Percentiles rank a stretch among this genome's conserved stretches.
phyloP scores from a whole-genome alignment of 495 filamentous ascomycete species.

The Xeromyces bisporus region DNA sequence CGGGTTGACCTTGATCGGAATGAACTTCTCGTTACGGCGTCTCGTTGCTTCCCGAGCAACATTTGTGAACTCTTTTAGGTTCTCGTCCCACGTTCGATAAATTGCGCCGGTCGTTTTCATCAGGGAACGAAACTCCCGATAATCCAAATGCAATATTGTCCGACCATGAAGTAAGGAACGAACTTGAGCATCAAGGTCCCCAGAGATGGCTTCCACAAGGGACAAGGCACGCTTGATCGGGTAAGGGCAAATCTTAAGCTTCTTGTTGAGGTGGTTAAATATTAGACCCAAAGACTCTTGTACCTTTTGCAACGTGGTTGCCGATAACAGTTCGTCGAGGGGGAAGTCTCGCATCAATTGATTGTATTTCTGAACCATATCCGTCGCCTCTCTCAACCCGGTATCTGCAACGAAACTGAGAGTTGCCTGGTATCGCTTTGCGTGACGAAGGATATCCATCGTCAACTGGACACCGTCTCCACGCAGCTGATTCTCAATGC shows the following conservation, averaged over 20 bases:
- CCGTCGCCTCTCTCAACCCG: slow-evolving; percentile 82
- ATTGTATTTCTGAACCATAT: slow-evolving; percentile 95
- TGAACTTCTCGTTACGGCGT: slow-evolving; percentile 87
- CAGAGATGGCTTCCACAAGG: slow-evolving; percentile 95
- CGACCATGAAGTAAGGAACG: slow-evolving; percentile 73
- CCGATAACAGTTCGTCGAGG: slow-evolving; percentile 81
- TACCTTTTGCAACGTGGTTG: slow-evolving; percentile 78
- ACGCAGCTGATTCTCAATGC: slow-evolving; percentile 71
- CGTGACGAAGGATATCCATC: slow-evolving; percentile 81
- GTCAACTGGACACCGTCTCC: slow-evolving; percentile 84
- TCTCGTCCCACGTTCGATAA: slow-evolving; percentile 86
- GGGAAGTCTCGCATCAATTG: slow-evolving; percentile 97
- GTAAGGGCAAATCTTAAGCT: slow-evolving; percentile 85
- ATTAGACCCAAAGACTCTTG: slow-evolving; percentile 74
- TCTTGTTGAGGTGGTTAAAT: slow-evolving; percentile 90
- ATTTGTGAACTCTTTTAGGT: slow-evolving; percentile 92
- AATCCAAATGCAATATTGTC: slow-evolving; percentile 80
- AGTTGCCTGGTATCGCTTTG: slow-evolving; percentile 91
- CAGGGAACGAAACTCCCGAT: slow-evolving; percentile 68
- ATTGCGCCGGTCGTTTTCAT: slow-evolving; percentile 72
- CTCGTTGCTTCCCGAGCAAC: slow-evolving; percentile 86
- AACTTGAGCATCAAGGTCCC: slow-evolving; percentile 71
- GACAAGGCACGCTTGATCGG: slow-evolving; percentile 81
- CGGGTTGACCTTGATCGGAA: slow-evolving; percentile 84
- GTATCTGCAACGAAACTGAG: slow-evolving; percentile 93